Percentiles rank a stretch among this genome's conserved stretches.
Conservation (phyloP, 495 filamentous ascomycete species). For the Bacidia rubella region DNA sequence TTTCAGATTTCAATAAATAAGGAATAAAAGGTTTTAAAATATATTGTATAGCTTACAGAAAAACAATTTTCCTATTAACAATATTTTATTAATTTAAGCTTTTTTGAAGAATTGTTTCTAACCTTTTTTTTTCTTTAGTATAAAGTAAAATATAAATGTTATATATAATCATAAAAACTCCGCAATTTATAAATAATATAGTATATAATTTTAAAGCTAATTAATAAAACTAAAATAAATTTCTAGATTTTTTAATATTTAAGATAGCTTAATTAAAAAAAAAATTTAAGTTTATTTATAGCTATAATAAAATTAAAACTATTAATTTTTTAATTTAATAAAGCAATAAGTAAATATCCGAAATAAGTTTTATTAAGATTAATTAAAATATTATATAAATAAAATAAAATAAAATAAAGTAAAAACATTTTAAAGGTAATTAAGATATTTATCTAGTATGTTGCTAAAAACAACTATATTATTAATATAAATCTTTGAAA, state of each 20-base stretch:
- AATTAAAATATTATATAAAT: no score
- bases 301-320: neutral
- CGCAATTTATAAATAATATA: neutral
- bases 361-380: slow-evolving; percentile 3
- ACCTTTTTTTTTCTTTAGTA: no score
- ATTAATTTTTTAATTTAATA: slow-evolving; percentile 6
- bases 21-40: neutral
- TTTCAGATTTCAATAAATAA: no score
- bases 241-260: neutral
- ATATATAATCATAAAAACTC: neutral
- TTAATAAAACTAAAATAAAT: neutral
- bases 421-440: no score
- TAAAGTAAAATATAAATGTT: no score
- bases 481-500: no score
- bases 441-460: no score
- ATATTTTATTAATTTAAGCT: neutral
- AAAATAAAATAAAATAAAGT: no score
- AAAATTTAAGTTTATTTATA: neutral
- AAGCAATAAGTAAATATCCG: neutral
- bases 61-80: neutral
- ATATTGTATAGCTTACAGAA: neutral
- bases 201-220: slow-evolving; percentile 1
- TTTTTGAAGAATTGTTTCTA: neutral
- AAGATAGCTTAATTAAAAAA: neutral
- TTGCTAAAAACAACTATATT: no score